Conservation (phyloP, 805 yeast species). For the Wickerhamomyces tratensis region DNA sequence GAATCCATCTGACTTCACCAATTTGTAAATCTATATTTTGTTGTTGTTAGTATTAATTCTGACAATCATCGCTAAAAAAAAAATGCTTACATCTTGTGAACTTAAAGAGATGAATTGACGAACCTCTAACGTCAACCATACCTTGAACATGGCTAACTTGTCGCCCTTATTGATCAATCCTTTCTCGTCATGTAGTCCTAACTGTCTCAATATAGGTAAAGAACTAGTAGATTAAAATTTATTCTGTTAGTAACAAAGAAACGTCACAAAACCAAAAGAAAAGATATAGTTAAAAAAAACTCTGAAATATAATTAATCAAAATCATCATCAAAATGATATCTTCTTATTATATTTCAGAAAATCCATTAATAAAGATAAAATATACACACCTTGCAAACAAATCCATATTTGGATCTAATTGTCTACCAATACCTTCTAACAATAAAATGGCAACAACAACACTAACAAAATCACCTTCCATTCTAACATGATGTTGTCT, state of each 20-base stretch:
- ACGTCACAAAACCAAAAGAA: neutral
- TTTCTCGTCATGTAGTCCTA: slow-evolving; percentile 64
- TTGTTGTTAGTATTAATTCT: neutral
- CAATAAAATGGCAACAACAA: slow-evolving; percentile 84
- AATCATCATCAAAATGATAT: no score
- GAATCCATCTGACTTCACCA: slow-evolving; percentile 55
- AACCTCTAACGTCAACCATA: slow-evolving; percentile 86
- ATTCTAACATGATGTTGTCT: slow-evolving; percentile 89
- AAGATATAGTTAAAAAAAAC: neutral
- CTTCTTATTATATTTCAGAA: slow-evolving; percentile 7
- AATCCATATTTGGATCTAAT: slow-evolving; percentile 84
- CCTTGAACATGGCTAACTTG: slow-evolving; percentile 73
- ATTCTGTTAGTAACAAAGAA: no score
- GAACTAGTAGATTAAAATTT: slow-evolving; percentile 35
- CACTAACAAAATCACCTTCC: slow-evolving; percentile 96
- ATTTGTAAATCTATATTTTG: slow-evolving; percentile 28
- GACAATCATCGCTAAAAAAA: neutral
- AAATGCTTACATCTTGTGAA: slow-evolving; percentile 57
- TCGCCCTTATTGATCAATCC: slow-evolving; percentile 46
- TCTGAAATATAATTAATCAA: no score
- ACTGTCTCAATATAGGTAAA: slow-evolving; percentile 74
- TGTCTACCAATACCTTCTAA: slow-evolving; percentile 95
- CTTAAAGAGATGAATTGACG: slow-evolving; percentile 81
- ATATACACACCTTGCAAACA: slow-evolving; percentile 90
- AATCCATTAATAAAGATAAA: slow-evolving; percentile 25